Conservation (phyloP, 257 asterid species). For the Solanum neorickii region DNA sequence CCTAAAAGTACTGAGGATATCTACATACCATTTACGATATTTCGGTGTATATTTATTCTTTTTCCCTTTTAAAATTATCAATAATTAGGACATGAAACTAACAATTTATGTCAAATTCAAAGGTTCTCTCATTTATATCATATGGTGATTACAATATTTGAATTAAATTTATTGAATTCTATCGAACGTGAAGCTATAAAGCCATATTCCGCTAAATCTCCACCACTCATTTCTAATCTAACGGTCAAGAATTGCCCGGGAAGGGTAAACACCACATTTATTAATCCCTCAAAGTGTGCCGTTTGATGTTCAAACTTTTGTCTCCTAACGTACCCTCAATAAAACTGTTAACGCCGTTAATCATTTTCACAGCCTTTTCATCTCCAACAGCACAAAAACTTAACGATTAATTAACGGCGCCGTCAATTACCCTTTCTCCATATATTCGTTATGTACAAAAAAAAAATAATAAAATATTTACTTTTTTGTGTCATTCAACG, state of each 20-base stretch:
- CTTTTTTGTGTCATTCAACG: conserved; percentile 59
- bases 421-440: conserved; percentile 40
- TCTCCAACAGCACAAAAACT: neutral
- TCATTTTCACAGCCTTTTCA: neutral
- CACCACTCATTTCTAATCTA: neutral
- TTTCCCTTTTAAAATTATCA: neutral
- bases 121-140: neutral
- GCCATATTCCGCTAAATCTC: neutral
- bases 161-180: too few species aligned
- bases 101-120: too few species aligned
- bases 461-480: neutral
- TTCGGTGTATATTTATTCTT: too few species aligned
- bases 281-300: conserved; percentile 31
- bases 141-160: neutral
- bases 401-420: conserved; percentile 50
- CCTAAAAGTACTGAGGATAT: accelerated
- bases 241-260: conserved; percentile 2
- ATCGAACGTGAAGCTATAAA: neutral
- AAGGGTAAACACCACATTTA: neutral
- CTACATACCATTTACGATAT: neutral
- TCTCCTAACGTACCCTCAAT: conserved; percentile 44
- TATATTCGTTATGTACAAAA: conserved; percentile 88
- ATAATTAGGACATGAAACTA: too few species aligned
- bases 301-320: conserved; percentile 88
- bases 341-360: conserved; percentile 38